Conservation (phyloP, 345 rosid genomes). For the Dovyalis caffra region DNA sequence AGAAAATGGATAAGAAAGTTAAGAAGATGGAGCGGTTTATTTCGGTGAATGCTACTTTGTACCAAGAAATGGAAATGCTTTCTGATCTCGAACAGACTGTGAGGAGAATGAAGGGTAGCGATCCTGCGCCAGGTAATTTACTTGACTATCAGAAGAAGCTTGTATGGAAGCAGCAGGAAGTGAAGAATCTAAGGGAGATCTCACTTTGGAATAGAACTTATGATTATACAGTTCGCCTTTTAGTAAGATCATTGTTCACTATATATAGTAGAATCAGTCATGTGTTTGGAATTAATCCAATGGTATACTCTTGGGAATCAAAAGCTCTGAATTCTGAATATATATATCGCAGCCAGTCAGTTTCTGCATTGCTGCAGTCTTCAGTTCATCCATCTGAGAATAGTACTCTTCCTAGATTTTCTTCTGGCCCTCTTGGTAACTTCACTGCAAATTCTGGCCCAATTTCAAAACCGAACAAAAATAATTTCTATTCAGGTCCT, state of each 20-base stretch:
- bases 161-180: constrained; percentile 81
- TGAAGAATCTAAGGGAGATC: constrained; percentile 60
- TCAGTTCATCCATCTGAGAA: constrained; percentile 52
- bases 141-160: constrained; percentile 72
- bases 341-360: constrained; percentile 60
- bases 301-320: constrained; percentile 40
- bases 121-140: constrained; percentile 54
- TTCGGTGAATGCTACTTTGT: constrained; percentile 62
- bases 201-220: constrained; percentile 89
- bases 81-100: constrained; percentile 73
- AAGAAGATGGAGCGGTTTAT: constrained; percentile 87
- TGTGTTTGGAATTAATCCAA: constrained; percentile 61
- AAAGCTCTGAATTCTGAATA: constrained; percentile 49
- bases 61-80: constrained; percentile 91
- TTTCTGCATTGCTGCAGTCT: constrained; percentile 61
- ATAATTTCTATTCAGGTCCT: constrained; percentile 81
- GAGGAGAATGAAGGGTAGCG: constrained; percentile 62
- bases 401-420: constrained; percentile 52
- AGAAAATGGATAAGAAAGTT: constrained; percentile 80
- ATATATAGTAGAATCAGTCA: constrained; percentile 56
- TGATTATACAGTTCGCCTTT: constrained; percentile 65
- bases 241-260: constrained; percentile 82
- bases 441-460: constrained; percentile 48
- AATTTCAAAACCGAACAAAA: constrained; percentile 40
- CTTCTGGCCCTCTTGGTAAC: constrained; percentile 76